Evolutionary conservation across 2,329 filamentous ascomycete genomes (phyloP), one percentile per base, ranked within the genome.

Genomic region (Cladosporium velox): DNA sequence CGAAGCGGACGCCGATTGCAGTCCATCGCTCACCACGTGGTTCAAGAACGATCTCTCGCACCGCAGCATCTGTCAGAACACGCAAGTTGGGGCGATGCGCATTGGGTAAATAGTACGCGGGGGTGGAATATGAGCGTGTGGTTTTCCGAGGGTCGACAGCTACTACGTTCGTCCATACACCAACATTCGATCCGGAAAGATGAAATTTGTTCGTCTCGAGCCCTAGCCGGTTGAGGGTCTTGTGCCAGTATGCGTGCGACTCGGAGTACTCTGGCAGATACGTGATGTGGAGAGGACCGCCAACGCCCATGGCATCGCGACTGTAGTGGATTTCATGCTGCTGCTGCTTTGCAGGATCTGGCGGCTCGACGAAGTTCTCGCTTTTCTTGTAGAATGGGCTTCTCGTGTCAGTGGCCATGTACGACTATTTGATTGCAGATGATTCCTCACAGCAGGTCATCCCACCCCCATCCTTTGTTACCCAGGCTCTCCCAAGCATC

Each of bases 61-160:
- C 51, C 10, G 51, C 6, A 4, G 51, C 51, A 2, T 54, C 24
- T 18, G 24, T 54, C 51, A 54, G 18, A 14, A 32, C 51, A 15
- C 51, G 51, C 24, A 54, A 30, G 15, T 30, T 32, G 2, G 51
- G 51, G 24, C 51, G 51, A n/a, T 54, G 4, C 28, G 51, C 51
- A 18, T 54, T 54, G 2, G 58, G 58, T 14, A 60, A 32, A 5
- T 47, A 60, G 35, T 60, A 60, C 24, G 35, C 58, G 12, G 58
- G 34, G 24, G 35, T 47, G 12, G 58, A 30, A 71, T 85, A 86
- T 2, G 82, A 85, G 34, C 85, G 77, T 24, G 76, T 80, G 69
- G 82, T 85, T n/a, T n/a, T n/a, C n/a, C n/a, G 77, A 10, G 79
- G 77, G 52, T 83, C 77, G 51, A 87, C 79, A 65, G 80, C 83